phyloP scores from a whole-genome alignment of 2,329 filamentous ascomycete genomes.

The Ophiostoma himal-ulmi region DNA sequence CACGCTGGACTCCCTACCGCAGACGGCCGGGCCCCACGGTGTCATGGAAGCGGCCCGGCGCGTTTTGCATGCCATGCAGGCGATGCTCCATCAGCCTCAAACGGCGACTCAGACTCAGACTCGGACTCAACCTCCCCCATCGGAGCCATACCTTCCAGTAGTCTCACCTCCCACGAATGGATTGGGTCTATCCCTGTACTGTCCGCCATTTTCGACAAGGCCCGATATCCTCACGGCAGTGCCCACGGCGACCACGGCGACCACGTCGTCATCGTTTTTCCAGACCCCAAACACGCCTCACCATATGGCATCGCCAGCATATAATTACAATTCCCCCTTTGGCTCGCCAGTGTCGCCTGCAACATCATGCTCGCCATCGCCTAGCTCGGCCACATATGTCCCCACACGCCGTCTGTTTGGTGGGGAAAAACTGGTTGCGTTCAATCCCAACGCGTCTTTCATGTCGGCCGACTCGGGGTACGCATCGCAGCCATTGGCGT shows the following conservation, averaged over 20 bases:
- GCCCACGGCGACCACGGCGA: constrained; percentile 19
- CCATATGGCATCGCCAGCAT: constrained; percentile 12
- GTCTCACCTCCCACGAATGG: not conserved
- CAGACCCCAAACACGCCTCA: constrained; percentile 21
- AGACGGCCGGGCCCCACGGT: constrained; percentile 15
- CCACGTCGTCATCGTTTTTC: constrained; percentile 17
- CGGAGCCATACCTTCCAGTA: not conserved
- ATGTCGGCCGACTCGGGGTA: not conserved
- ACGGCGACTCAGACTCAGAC: not conserved
- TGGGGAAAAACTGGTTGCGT: not conserved
- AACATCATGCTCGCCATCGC: constrained; percentile 18
- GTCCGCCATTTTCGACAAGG: constrained; percentile 16
- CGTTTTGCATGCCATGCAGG: constrained; percentile 18
- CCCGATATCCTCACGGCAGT: constrained; percentile 12
- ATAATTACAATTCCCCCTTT: constrained; percentile 19
- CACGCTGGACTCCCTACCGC: constrained; percentile 17
- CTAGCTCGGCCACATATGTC: constrained; percentile 18
- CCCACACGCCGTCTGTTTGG: constrained; percentile 9
- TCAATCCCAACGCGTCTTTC: constrained; percentile 8
- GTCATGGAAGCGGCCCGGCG: constrained; percentile 22
- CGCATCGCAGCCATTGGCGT: not conserved
- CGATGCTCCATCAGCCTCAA: constrained; percentile 6
- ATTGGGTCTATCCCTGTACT: constrained; percentile 19
- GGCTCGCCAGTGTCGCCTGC: constrained; percentile 15
- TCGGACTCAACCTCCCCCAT: not conserved